These are phyloP conservation scores for Oropetium thomaeum DNA, from an alignment of 176 grass and related monocot species.

Conservation along the genomic window DNA sequence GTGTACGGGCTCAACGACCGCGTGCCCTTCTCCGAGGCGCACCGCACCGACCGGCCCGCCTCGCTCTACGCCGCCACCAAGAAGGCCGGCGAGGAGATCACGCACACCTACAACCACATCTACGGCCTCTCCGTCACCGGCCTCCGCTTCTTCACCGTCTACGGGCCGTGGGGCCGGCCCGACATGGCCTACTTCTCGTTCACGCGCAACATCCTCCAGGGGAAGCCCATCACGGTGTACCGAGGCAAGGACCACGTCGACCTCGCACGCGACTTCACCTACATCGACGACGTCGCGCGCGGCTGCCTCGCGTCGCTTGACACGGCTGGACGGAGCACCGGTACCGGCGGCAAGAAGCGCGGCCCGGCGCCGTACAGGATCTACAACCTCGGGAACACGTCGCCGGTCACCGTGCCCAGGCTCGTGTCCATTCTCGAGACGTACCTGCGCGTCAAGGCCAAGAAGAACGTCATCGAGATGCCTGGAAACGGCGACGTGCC, in stretches of 20 bases:
- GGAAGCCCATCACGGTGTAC: conserved; percentile 77
- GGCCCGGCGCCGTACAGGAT: conserved; percentile 60
- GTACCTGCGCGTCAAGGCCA: conserved; percentile 48
- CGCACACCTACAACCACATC: conserved; percentile 82
- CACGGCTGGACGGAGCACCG: conserved; percentile 61
- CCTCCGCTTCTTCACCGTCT: conserved; percentile 85
- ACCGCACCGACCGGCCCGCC: conserved; percentile 70
- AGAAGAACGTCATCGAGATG: conserved; percentile 66
- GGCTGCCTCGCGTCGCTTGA: conserved; percentile 55
- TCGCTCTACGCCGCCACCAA: conserved; percentile 83
- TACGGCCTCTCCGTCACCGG: conserved; percentile 73
- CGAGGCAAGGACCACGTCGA: conserved; percentile 49
- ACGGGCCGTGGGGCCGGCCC: conserved; percentile 62
- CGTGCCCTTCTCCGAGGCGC: conserved; percentile 64
- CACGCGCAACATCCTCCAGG: conserved; percentile 56
- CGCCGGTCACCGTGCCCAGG: conserved; percentile 57
- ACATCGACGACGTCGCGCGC: conserved; percentile 70
- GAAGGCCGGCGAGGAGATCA: conserved; percentile 87
- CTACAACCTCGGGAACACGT: conserved; percentile 76
- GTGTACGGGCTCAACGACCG: conserved; percentile 69
- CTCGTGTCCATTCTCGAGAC: conserved; percentile 58
- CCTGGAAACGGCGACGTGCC: conserved; percentile 74
- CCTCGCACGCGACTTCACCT: conserved; percentile 68
- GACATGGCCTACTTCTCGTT: conserved; percentile 51
- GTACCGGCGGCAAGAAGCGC: conserved; percentile 40